Conservation (phyloP, 2,329 filamentous ascomycete species). For the Pseudopithomyces maydicus region DNA sequence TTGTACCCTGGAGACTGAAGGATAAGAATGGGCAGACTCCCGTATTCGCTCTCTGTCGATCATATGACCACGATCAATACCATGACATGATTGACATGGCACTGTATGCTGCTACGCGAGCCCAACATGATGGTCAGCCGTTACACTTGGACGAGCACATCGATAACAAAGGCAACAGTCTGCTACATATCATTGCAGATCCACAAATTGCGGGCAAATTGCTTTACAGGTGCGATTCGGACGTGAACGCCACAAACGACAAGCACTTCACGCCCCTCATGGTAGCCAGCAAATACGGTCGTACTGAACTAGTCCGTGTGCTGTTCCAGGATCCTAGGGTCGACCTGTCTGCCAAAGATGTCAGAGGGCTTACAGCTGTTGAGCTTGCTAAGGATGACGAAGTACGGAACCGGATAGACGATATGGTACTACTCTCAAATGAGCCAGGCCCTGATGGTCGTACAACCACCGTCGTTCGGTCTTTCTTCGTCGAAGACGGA, state of each 20-base stretch:
- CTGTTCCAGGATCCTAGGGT: slow-evolving; percentile 88
- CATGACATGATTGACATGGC: slow-evolving; percentile 84
- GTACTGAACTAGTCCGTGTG: slow-evolving; percentile 88
- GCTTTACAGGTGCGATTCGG: slow-evolving; percentile 84
- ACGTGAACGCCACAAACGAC: slow-evolving; percentile 94
- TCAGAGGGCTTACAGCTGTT: slow-evolving; percentile 88
- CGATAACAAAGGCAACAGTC: slow-evolving; percentile 88
- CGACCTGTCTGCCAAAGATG: slow-evolving; percentile 81
- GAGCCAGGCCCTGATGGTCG: slow-evolving; percentile 72
- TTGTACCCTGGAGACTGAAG: slow-evolving; percentile 86
- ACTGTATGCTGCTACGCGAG: slow-evolving; percentile 71
- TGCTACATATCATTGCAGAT: slow-evolving; percentile 95
- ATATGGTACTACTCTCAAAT: slow-evolving; percentile 79
- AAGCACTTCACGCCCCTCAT: slow-evolving; percentile 94
- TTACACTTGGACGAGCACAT: slow-evolving; percentile 92
- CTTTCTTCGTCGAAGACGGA: slow-evolving; percentile 96
- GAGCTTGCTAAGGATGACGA: slow-evolving; percentile 98
- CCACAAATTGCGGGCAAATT: slow-evolving; percentile 75
- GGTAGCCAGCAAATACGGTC: slow-evolving; percentile 97
- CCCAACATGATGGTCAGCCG: slow-evolving; percentile 78
- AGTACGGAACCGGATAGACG: slow-evolving; percentile 93
- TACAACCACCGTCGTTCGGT: slow-evolving; percentile 90
- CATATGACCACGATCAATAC: slow-evolving; percentile 91
- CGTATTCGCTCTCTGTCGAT: slow-evolving; percentile 90
- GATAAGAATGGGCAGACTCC: slow-evolving; percentile 99